Percentiles rank a stretch among this genome's conserved stretches.
Conservation (phyloP, 257 asterid genomes). For the Parsonsia alboflavescens region DNA sequence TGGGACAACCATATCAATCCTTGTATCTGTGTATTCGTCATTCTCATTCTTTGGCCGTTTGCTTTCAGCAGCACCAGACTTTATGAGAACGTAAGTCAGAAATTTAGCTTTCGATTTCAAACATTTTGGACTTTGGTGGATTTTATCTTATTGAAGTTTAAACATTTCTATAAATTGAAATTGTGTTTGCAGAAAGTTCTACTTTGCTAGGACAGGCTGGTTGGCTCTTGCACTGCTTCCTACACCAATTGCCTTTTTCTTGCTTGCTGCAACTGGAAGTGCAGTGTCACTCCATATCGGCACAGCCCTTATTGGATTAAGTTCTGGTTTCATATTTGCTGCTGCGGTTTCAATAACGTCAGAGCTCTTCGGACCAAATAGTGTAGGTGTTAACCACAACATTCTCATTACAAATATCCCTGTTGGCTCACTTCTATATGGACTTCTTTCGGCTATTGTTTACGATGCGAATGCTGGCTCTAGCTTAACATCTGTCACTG, state of each 20-base stretch:
- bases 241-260: slow-evolving; percentile 56
- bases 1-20: slow-evolving; percentile 41
- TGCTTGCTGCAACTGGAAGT: slow-evolving; percentile 47
- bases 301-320: slow-evolving; percentile 78
- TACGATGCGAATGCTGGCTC: slow-evolving; percentile 50
- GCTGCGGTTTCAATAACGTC: slow-evolving; percentile 89
- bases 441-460: slow-evolving; percentile 66
- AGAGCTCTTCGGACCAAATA: slow-evolving; percentile 78
- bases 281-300: slow-evolving; percentile 49
- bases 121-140: neutral
- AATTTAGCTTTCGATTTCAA: neutral
- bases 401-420: slow-evolving; percentile 86
- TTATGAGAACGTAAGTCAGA: slow-evolving; percentile 52
- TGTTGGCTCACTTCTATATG: slow-evolving; percentile 72
- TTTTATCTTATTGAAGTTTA: neutral
- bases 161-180: neutral
- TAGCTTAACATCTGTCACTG: slow-evolving; percentile 14
- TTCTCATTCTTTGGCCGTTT: slow-evolving; percentile 94
- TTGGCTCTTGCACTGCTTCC: slow-evolving; percentile 66
- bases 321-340: slow-evolving; percentile 90
- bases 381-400: slow-evolving; percentile 85
- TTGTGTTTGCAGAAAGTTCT: slow-evolving; percentile 47
- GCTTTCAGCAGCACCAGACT: slow-evolving; percentile 86
- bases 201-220: slow-evolving; percentile 89
- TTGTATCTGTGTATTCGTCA: slow-evolving; percentile 67